phyloP scores from a whole-genome alignment of 768 basidiomycete species.

The Lactarius trivialis region DNA sequence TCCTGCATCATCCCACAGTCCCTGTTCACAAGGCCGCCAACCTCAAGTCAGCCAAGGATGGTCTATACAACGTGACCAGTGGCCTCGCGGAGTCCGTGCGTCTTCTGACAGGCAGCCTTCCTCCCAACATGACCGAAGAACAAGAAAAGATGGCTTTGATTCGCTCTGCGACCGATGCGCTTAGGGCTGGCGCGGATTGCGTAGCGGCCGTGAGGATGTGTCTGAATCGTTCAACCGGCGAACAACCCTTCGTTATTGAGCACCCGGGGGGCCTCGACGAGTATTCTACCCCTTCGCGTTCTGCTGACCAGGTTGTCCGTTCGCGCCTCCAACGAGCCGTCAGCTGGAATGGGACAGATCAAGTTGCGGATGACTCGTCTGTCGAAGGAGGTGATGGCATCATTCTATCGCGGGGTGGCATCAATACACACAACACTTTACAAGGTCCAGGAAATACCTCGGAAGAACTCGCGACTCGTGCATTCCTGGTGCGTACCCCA shows the following conservation, averaged over 20 bases:
- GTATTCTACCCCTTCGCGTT: constrained; percentile 39
- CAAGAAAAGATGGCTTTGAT: constrained; percentile 73
- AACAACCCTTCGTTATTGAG: constrained; percentile 59
- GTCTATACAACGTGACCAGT: constrained; percentile 77
- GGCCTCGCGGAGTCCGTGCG: constrained; percentile 86
- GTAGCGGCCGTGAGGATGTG: constrained; percentile 81
- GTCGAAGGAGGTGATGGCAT: constrained; percentile 1
- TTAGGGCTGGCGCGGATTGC: constrained; percentile 86
- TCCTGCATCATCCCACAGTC: constrained; percentile 70
- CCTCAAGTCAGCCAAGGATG: constrained; percentile 68
- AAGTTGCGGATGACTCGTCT: constrained; percentile 1
- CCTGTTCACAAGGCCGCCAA: constrained; percentile 54
- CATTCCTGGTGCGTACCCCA: constrained; percentile 7
- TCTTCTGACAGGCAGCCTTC: constrained; percentile 52
- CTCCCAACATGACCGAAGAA: constrained; percentile 58
- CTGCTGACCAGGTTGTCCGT: constrained; percentile 34
- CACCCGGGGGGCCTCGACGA: constrained; percentile 47
- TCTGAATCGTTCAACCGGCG: constrained; percentile 54
- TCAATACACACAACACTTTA: background rate
- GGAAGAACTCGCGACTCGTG: background rate
- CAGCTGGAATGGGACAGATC: constrained; percentile 30
- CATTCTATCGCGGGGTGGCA: background rate
- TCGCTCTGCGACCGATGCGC: constrained; percentile 78
- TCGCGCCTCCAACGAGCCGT: constrained; percentile 31
- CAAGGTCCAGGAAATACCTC: background rate